Evolutionary conservation across 805 yeast species (phyloP).

Genomic region (Teunomyces aglyptinius): DNA sequence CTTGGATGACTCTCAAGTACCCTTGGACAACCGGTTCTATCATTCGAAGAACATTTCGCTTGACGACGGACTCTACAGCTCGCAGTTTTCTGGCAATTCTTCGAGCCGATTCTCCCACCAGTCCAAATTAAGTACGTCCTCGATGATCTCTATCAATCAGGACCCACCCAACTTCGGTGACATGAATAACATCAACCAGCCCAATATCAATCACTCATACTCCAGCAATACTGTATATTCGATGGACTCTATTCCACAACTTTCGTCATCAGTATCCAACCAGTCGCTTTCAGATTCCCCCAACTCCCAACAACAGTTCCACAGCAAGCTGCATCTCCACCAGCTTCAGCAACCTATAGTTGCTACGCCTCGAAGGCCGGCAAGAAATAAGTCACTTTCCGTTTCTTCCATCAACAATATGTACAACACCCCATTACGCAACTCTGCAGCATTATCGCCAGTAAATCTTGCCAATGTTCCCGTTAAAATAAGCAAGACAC

Average conservation of each 20-base stretch:
- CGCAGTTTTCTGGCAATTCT: conserved; percentile 5
- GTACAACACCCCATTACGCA: conserved; percentile 36
- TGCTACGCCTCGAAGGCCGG: conserved; percentile 34
- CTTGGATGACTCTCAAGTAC: conserved; percentile 5
- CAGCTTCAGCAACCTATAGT: conserved; percentile 11
- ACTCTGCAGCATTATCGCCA: conserved; percentile 19
- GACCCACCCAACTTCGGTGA: conserved; percentile 16
- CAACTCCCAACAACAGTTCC: conserved; percentile 17
- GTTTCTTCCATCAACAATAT: conserved; percentile 24
- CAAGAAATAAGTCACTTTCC: conserved; percentile 35
- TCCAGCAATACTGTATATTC: conserved; percentile 26
- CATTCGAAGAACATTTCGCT: conserved; percentile 22
- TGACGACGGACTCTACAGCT: conserved; percentile 16
- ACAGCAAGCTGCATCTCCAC: conserved; percentile 8
- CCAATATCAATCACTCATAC: conserved; percentile 10
- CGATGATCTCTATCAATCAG: conserved; percentile 22
- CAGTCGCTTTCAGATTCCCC: conserved; percentile 36
- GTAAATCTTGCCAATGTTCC: conserved; percentile 16
- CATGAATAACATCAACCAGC: not conserved
- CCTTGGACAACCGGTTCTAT: conserved; percentile 9
- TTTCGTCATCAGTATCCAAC: conserved; percentile 34
- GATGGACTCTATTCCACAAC: conserved; percentile 35
- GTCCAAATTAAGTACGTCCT: conserved; percentile 19
- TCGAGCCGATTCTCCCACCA: conserved; percentile 13
- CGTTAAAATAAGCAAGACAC: conserved; percentile 37